A percentile compares a stretch with the other conserved stretches of the same genome.
phyloP scores from a whole-genome alignment of 495 filamentous ascomycete species.

The Podospora tetraspora region DNA sequence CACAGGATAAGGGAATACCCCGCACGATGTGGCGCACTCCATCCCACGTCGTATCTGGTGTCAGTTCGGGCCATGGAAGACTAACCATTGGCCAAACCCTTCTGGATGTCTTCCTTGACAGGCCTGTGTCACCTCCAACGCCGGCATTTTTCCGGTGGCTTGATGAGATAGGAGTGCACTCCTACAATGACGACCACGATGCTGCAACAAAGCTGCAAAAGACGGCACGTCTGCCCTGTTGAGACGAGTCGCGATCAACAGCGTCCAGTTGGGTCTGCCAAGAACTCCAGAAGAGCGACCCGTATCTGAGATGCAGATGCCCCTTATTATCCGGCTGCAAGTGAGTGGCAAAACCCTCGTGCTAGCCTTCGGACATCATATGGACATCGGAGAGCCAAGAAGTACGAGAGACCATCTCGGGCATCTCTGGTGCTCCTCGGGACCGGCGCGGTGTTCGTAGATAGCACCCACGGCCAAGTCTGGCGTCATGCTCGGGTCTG shows the following conservation, averaged over 20 bases:
- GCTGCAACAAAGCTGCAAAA: not conserved
- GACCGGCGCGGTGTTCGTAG: not conserved
- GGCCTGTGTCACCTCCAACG: not conserved
- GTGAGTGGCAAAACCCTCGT: not conserved
- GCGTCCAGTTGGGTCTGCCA: not conserved
- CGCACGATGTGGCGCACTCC: not conserved
- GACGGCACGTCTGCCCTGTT: not conserved
- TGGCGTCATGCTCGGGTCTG: not conserved
- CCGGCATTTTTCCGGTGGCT: not conserved
- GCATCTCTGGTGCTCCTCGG: not conserved
- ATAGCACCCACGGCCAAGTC: not conserved
- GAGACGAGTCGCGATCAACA: not conserved
- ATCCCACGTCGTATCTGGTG: not conserved
- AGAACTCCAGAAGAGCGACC: not conserved
- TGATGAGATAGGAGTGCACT: not conserved
- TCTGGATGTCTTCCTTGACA: not conserved
- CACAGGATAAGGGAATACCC: not conserved
- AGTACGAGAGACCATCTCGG: not conserved
- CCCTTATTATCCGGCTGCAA: not conserved
- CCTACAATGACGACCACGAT: not conserved
- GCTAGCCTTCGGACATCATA: not conserved
- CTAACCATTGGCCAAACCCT: not conserved
- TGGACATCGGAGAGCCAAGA: not conserved
- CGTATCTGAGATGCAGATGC: not conserved
- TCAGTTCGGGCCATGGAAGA: not conserved